A percentile compares a stretch with the other conserved stretches of the same genome.
phyloP scores from a whole-genome alignment of 2,329 filamentous ascomycete species.

The Colletotrichum nymphaeae region DNA sequence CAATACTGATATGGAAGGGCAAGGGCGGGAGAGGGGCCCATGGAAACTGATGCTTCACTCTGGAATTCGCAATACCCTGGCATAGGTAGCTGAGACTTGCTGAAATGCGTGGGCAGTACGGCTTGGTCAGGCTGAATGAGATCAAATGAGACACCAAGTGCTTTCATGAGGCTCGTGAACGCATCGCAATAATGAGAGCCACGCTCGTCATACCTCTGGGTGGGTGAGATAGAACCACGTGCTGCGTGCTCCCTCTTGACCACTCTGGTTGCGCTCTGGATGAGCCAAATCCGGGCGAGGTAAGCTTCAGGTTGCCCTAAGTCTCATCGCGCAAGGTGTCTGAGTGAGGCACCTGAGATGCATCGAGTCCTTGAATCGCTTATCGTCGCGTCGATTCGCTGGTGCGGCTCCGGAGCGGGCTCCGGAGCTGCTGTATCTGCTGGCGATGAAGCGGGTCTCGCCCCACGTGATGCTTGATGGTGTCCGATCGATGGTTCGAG shows the following conservation, averaged over 20 bases:
- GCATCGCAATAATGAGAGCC: not conserved
- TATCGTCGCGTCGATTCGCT: not conserved
- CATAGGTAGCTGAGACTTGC: not conserved
- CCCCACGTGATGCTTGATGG: not conserved
- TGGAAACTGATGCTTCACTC: not conserved
- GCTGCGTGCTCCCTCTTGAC: not conserved
- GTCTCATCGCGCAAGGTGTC: not conserved
- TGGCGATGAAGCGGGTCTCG: not conserved
- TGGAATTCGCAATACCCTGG: conserved; percentile 25
- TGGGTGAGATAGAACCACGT: not conserved
- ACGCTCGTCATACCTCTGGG: not conserved
- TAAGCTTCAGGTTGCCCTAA: not conserved
- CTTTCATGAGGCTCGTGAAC: too few species aligned
- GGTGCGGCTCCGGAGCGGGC: not conserved
- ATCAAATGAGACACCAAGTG: not conserved
- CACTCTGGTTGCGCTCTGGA: not conserved
- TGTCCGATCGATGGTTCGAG: not conserved
- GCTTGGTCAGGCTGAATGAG: not conserved
- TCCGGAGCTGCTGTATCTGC: not conserved
- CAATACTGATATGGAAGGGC: not conserved
- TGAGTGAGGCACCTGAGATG: not conserved
- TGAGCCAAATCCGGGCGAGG: not conserved
- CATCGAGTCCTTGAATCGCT: too few species aligned
- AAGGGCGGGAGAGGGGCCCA: not conserved
- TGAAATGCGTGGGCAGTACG: not conserved